phyloP scores from a whole-genome alignment of 1,284 basidiomycete species.

The Porogramme epimiltina region DNA sequence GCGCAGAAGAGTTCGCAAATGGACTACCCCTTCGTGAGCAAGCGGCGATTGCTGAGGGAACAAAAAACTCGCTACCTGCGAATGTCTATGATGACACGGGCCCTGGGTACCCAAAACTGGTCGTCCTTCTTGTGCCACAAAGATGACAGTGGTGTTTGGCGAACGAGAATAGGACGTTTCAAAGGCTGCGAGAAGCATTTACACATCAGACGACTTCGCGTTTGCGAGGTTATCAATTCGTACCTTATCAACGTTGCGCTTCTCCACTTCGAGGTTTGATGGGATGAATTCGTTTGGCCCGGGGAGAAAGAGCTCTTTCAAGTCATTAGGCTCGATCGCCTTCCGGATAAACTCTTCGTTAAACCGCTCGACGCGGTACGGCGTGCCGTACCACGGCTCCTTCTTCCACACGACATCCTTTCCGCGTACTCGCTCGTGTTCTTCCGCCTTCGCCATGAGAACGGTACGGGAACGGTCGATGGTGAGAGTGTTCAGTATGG shows the following conservation, averaged over 20 bases:
- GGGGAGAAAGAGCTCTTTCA: constrained; percentile 78
- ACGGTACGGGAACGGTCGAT: constrained; percentile 72
- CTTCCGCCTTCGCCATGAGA: constrained; percentile 75
- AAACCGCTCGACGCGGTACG: constrained; percentile 73
- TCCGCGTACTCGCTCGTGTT: constrained; percentile 58
- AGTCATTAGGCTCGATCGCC: constrained; percentile 63
- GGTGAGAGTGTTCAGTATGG: constrained; percentile 63
- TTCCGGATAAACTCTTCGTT: constrained; percentile 63
- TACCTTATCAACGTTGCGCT: constrained; percentile 65
- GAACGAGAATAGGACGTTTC: constrained; percentile 75
- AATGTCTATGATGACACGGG: constrained; percentile 71
- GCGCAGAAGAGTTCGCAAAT: constrained; percentile 54
- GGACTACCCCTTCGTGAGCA: constrained; percentile 41
- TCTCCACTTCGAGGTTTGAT: constrained; percentile 82
- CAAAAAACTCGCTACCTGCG: constrained; percentile 64
- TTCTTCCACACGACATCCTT: constrained; percentile 57
- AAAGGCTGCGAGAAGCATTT: constrained; percentile 53
- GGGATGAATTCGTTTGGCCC: constrained; percentile 90
- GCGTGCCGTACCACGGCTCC: constrained; percentile 88
- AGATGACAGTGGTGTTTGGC: constrained; percentile 69
- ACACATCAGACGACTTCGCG: too few species aligned
- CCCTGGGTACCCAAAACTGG: constrained; percentile 91
- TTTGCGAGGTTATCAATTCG: too few species aligned
- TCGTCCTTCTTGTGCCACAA: constrained; percentile 98
- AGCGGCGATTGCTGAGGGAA: too few species aligned